phyloP scores from a whole-genome alignment of 257 asterid genomes.

The Jacaranda copaia region DNA sequence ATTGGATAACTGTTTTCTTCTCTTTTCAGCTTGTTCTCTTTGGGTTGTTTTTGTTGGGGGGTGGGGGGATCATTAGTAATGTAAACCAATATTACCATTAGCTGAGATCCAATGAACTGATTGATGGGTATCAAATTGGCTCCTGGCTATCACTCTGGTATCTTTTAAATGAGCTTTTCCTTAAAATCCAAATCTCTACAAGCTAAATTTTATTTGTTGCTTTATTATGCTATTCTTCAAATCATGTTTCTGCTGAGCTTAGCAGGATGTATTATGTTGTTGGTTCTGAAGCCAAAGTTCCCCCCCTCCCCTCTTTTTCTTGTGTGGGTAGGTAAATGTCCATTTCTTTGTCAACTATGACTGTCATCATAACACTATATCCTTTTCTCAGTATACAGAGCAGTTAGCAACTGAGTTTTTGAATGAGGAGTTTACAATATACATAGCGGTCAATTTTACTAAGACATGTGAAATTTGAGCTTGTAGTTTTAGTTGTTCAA shows the following conservation, averaged over 20 bases:
- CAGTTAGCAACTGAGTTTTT: constrained; percentile 27
- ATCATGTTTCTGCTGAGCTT: neutral
- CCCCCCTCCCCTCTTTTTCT: neutral
- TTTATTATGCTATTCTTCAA: constrained; percentile 16
- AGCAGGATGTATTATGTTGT: too few species aligned
- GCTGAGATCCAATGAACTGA: neutral
- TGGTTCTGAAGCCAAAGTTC: too few species aligned
- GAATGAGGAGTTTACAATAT: neutral
- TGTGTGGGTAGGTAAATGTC: neutral
- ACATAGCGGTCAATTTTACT: neutral
- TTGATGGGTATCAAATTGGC: constrained; percentile 4
- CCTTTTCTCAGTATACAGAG: constrained; percentile 1
- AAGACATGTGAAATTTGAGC: constrained; percentile 14
- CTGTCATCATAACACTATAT: constrained; percentile 31
- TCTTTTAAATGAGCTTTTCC: neutral
- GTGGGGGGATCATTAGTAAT: neutral
- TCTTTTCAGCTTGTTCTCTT: neutral
- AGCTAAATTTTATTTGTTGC: neutral
- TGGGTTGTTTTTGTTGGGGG: neutral
- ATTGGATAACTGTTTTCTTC: neutral
- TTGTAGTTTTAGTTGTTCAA: constrained; percentile 26
- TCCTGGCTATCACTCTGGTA: neutral
- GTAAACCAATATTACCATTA: constrained; percentile 8
- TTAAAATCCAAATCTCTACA: neutral
- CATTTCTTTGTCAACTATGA: constrained; percentile 19